Base-by-base conservation (phyloP, 495 filamentous ascomycete genomes). In the Durotheca rogersii region DNA sequence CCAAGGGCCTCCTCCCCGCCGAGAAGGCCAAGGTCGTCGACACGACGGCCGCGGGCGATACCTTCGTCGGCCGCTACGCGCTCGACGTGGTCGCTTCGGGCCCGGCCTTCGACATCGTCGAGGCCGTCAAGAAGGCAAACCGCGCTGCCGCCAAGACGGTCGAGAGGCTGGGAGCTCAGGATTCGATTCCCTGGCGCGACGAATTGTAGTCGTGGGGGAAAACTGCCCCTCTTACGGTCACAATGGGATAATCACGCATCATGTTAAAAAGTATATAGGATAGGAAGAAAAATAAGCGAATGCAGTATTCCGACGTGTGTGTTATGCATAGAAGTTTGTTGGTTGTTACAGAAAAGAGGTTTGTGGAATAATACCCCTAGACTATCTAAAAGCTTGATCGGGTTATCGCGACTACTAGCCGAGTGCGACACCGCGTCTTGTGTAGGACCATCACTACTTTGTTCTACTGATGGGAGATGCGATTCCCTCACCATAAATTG, bases 31-130 rank as follows among this genome's bases (percentile, higher is more conserved):
- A 76, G 44, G 92, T 96, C 15, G 78, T 95, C 4, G 93, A 98
- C 71, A 97, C 92, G 4, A 98, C 93, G 3, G 92, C 85, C 0
- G 93, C 92, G 11, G 93, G 93, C 0, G 93, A 98, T 67, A 95
- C 92, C 3, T 98, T 95, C 69, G 88, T 94, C 2, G 93, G 93
- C 2, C 82, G 76, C 30, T 96, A 95, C 71, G 88, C 91, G 3
- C 81, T 91, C 14, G 76, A 78, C 39, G 77, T 75, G 0, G 77
- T 74, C 0, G 77, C 74, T 49, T 78, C 75, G 25, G 67, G 60
- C 4, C 4, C 4, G 16, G 66, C 52, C 12, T 76, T 71, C 46
- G 70, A 80, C 29, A 79, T 85, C 58, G 79, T 74, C 32, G 68
- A 69, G 7, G 85, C 85, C 0, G 80, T 93, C 51, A 69, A 64